Evolutionary conservation across 2,329 filamentous ascomycete genomes (phyloP), one percentile per base, ranked within the genome.

Genomic region (Nothomitra cinnamomea): DNA sequence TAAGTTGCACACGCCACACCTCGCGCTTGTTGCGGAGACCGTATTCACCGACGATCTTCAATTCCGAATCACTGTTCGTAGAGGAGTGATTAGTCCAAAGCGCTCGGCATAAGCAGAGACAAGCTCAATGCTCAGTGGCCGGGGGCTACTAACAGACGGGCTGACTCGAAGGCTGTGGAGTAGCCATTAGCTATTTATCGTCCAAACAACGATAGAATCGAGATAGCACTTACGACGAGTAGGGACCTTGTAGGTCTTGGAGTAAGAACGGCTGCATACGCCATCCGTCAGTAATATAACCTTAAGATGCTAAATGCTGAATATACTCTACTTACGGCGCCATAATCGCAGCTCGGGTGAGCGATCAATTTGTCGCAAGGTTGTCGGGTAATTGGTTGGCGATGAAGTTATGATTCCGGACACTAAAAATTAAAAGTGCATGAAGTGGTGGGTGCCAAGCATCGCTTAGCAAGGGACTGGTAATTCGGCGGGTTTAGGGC

Each of bases 1-100:
- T 95, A 75, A 98, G 85, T 82, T 87, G 84, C 76, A 98, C 92
- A 76, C 92, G 88, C 92, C 92, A 98, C 71, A 98, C 92, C 82
- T 98, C 92, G 80, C 92, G 90, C 88, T 98, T 98, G 82, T 98
- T 98, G 77, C 89, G 87, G 68, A 98, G 87, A 77, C 92, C 92
- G 81, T 94, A 98, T 80, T 98, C 92, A 77, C 92, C 92, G 69
- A 98, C 90, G 75, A 92, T 85, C 86, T 98, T 98, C 76, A 98
- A 78, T 80, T 98, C 92, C 70, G 89, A 87, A 80, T 98, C 92
- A 79, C 92, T 96, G 78, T 70, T 60, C 62, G 67, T 64, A 63
- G 63, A 70, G 68, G 67, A 78, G 85, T 80, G 85, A 84, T 85
- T 76, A 77, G 72, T 64, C 63, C 62, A 72, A 80, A 77, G 17